phyloP scores from a whole-genome alignment of 169 alveolate genomes.

The Cryptosporidium felis region DNA sequence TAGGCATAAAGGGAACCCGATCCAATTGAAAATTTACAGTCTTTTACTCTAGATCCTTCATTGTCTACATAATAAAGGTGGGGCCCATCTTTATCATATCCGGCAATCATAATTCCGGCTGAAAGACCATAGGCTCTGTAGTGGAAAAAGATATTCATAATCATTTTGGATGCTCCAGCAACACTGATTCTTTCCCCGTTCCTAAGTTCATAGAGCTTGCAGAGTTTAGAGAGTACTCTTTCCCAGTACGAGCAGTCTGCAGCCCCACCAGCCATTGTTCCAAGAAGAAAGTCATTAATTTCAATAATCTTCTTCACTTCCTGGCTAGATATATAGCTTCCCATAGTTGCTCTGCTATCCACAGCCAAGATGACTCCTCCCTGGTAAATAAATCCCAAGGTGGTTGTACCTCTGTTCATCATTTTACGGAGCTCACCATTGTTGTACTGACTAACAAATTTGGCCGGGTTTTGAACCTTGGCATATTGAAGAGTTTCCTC shows the following conservation, averaged over 20 bases:
- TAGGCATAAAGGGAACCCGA: constrained; percentile 98
- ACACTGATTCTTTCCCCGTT: constrained; percentile 93
- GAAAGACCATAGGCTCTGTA: constrained; percentile 98
- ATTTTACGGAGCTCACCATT: constrained; percentile 43
- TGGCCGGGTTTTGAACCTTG: constrained; percentile 11
- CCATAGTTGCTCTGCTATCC: constrained; percentile 99
- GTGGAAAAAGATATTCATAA: constrained; percentile 91
- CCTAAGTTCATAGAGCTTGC: constrained; percentile 90
- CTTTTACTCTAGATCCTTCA: constrained; percentile 93
- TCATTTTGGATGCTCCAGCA: constrained; percentile 97
- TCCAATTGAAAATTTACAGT: constrained; percentile 92
- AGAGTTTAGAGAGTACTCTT: constrained; percentile 90
- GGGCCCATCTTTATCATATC: constrained; percentile 90
- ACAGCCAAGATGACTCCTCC: constrained; percentile 98
- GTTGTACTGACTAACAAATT: constrained; percentile 46
- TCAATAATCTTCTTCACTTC: constrained; percentile 95
- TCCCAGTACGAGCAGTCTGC: constrained; percentile 99
- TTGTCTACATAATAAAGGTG: constrained; percentile 91
- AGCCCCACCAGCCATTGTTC: constrained; percentile 99
- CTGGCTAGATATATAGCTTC: constrained; percentile 94
- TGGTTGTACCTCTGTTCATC: constrained; percentile 96
- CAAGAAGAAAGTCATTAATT: constrained; percentile 95
- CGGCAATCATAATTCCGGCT: constrained; percentile 93
- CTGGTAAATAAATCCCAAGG: constrained; percentile 92
- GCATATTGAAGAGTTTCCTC: constrained; percentile 22